phyloP scores from a whole-genome alignment of 2,329 filamentous ascomycete species.

The Arthrobotrys pseudoclavata region DNA sequence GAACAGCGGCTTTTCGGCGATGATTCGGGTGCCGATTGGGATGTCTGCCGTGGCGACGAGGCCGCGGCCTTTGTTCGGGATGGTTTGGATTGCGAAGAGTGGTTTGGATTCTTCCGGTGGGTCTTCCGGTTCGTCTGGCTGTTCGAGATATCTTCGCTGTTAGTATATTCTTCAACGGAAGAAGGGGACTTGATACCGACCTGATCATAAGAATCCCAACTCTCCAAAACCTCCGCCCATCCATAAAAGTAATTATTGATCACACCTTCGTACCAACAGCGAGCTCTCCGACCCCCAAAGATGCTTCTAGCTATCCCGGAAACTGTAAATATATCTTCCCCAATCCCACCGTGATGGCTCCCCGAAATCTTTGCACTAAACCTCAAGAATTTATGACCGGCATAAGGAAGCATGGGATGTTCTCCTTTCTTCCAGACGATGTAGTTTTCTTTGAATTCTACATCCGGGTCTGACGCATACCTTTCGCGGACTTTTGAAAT shows the following conservation, averaged over 20 bases:
- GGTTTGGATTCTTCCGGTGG: background rate
- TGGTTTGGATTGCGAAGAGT: slow-evolving; percentile 52
- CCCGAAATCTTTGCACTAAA: background rate
- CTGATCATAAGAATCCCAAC: background rate
- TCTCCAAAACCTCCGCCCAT: background rate
- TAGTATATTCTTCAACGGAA: background rate
- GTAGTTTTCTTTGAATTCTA: slow-evolving; percentile 21
- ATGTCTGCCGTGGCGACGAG: slow-evolving; percentile 66
- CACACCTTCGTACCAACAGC: background rate
- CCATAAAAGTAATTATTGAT: background rate
- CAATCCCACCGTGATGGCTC: too few species aligned
- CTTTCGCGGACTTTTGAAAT: background rate
- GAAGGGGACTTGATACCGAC: background rate
- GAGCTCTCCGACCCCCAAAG: background rate
- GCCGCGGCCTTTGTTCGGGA: slow-evolving; percentile 67
- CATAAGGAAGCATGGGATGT: background rate
- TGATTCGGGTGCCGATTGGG: slow-evolving; percentile 66
- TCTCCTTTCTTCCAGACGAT: background rate
- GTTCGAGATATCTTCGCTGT: background rate
- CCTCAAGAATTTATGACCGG: background rate
- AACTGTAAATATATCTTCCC: background rate
- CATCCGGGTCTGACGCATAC: background rate
- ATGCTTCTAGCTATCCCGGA: background rate
- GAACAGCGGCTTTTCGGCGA: slow-evolving; percentile 67
- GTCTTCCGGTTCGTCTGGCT: background rate